These are phyloP conservation scores for Phyllosticta ampelicida DNA, from an alignment of 2,329 filamentous ascomycete species.

Conservation along the genomic window DNA sequence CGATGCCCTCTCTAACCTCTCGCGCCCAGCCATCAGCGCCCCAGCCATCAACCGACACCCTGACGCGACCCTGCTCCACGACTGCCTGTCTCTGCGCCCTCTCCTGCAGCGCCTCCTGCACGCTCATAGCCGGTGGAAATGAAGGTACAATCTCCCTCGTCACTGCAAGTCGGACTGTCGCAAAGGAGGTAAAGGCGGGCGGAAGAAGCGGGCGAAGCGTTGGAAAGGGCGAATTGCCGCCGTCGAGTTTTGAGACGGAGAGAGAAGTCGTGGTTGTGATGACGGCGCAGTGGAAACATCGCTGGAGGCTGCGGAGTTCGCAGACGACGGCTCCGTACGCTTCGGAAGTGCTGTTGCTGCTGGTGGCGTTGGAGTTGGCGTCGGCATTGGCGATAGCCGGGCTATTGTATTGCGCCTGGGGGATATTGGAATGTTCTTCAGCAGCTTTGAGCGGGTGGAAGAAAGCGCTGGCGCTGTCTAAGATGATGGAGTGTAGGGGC, in stretches of 20 bases:
- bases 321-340: conserved; percentile 13
- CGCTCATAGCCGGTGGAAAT: not conserved
- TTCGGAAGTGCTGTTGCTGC: conserved; percentile 1
- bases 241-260: not conserved
- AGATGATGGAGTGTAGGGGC: conserved; percentile 38
- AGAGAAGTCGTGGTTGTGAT: conserved; percentile 3
- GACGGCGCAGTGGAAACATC: conserved; percentile 2
- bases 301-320: not conserved
- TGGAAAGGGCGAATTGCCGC: not conserved
- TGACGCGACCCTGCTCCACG: not conserved
- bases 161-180: conserved; percentile 25
- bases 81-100: not conserved
- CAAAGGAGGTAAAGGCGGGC: conserved; percentile 19
- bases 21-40: not conserved
- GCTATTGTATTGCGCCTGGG: not conserved
- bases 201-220: conserved; percentile 18
- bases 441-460: conserved; percentile 42
- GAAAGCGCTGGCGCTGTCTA: conserved; percentile 47
- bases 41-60: not conserved
- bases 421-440: not conserved
- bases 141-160: conserved; percentile 20
- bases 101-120: not conserved
- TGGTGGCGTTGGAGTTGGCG: not conserved
- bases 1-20: not conserved
- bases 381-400: conserved; percentile 4